Evolutionary conservation across 176 grass and related monocot genomes (phyloP).

Genomic region (Triticum turgidum): DNA sequence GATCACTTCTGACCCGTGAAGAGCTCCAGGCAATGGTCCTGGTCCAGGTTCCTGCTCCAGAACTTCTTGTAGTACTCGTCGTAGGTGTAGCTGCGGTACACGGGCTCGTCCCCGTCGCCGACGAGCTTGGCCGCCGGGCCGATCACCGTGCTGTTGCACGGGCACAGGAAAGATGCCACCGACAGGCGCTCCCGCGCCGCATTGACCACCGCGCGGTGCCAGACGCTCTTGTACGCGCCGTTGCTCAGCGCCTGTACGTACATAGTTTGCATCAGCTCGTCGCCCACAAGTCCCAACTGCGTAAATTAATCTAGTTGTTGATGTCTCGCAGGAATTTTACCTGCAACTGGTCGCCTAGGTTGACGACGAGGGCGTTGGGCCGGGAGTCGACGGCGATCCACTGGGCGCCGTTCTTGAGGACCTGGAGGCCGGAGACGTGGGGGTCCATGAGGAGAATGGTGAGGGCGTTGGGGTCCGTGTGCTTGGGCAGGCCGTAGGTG

Average conservation of each 20-base stretch:
- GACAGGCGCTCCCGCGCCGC: slow-evolving; percentile 65
- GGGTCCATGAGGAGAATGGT: slow-evolving; percentile 74
- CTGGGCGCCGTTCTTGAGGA: slow-evolving; percentile 49
- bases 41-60: slow-evolving; percentile 80
- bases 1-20: slow-evolving; percentile 35
- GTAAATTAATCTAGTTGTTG: background rate
- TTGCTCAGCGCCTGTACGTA: slow-evolving; percentile 67
- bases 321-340: background rate
- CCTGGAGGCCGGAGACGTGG: slow-evolving; percentile 70
- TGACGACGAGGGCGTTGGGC: slow-evolving; percentile 58
- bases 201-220: slow-evolving; percentile 88
- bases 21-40: slow-evolving; percentile 77
- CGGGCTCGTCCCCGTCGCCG: background rate
- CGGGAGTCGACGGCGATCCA: slow-evolving; percentile 65
- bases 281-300: background rate
- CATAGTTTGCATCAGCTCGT: background rate
- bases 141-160: slow-evolving; percentile 71
- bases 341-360: slow-evolving; percentile 86
- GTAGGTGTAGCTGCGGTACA: slow-evolving; percentile 66
- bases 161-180: slow-evolving; percentile 95
- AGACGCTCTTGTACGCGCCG: slow-evolving; percentile 82
- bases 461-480: slow-evolving; percentile 78
- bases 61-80: slow-evolving; percentile 84
- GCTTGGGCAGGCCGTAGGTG: slow-evolving; percentile 61
- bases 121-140: slow-evolving; percentile 50